A percentile compares a stretch with the other conserved stretches of the same genome.
Conservation (phyloP, 192 early-diverging fungal genomes). For the Geosiphon pyriformis region DNA sequence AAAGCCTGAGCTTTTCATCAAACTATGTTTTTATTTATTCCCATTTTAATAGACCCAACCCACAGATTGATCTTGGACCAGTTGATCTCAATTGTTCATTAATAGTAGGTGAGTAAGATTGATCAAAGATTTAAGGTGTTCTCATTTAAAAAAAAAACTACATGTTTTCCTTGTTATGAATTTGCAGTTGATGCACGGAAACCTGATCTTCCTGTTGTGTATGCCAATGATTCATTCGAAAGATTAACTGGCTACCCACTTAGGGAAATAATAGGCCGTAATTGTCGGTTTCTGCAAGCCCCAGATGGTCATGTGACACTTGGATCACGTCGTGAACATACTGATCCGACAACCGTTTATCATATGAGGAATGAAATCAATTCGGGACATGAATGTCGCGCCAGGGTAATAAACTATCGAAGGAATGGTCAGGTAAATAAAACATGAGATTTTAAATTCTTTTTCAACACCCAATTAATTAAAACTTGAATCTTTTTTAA, state of each 20-base stretch:
- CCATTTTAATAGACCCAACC: constrained; percentile 42
- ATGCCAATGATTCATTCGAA: constrained; percentile 58
- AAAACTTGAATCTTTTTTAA: too few relatives aligned
- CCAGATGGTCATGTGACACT: constrained; percentile 47
- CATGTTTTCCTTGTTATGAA: neutral
- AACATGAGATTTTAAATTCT: too few relatives aligned
- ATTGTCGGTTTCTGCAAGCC: constrained; percentile 48
- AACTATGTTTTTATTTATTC: neutral
- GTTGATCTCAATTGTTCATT: constrained; percentile 52
- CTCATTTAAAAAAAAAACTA: neutral
- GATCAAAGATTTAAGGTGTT: neutral
- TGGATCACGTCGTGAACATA: constrained; percentile 45
- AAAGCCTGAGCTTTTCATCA: neutral
- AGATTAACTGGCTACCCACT: constrained; percentile 49
- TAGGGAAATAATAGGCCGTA: constrained; percentile 39
- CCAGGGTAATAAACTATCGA: constrained; percentile 61
- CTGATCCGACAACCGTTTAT: constrained; percentile 50
- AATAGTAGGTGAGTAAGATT: constrained; percentile 32
- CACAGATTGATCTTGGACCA: constrained; percentile 51
- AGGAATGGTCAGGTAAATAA: constrained; percentile 60
- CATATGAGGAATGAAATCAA: constrained; percentile 47
- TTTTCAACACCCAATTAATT: too few relatives aligned
- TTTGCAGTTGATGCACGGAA: constrained; percentile 47
- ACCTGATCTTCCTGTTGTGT: constrained; percentile 58
- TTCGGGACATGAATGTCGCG: constrained; percentile 55